These are phyloP conservation scores for Malassezia furfur DNA, from an alignment of 1,284 basidiomycete genomes.

Conservation along the genomic window DNA sequence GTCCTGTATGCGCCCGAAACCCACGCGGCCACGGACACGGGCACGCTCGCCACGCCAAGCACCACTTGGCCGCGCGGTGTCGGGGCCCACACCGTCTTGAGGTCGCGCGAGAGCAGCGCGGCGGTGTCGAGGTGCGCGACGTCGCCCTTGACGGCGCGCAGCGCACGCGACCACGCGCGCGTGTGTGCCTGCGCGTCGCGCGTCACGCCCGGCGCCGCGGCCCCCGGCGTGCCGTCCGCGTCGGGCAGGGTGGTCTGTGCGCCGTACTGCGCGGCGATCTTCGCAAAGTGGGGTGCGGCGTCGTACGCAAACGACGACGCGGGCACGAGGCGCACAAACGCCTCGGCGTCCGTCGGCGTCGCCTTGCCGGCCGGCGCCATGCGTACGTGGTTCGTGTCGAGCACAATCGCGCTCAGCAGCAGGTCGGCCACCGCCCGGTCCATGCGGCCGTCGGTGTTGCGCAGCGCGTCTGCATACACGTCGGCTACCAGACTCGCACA, in stretches of 20 bases:
- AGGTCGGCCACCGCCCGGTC: constrained; percentile 26
- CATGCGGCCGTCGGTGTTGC: neutral
- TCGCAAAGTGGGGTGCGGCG: neutral
- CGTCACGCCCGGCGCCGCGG: neutral
- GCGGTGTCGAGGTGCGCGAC: constrained; percentile 52
- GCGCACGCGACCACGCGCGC: constrained; percentile 52
- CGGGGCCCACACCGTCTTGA: constrained; percentile 5
- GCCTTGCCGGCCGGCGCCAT: constrained; percentile 26
- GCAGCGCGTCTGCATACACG: constrained; percentile 17
- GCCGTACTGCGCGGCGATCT: neutral
- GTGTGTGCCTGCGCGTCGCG: constrained; percentile 12
- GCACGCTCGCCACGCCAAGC: constrained; percentile 29
- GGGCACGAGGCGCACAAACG: constrained; percentile 24
- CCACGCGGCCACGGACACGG: constrained; percentile 31
- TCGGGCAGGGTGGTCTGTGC: neutral
- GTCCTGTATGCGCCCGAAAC: constrained; percentile 23
- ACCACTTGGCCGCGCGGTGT: neutral
- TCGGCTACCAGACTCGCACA: constrained; percentile 26
- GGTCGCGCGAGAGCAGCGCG: constrained; percentile 14
- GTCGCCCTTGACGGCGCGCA: constrained; percentile 69
- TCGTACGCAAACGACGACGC: constrained; percentile 25
- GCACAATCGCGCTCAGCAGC: constrained; percentile 49
- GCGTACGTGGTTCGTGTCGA: constrained; percentile 39
- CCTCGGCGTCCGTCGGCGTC: constrained; percentile 23
- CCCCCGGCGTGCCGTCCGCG: neutral